Conservation (phyloP, 2,329 filamentous ascomycete species). For the Rutstroemia sp. region DNA sequence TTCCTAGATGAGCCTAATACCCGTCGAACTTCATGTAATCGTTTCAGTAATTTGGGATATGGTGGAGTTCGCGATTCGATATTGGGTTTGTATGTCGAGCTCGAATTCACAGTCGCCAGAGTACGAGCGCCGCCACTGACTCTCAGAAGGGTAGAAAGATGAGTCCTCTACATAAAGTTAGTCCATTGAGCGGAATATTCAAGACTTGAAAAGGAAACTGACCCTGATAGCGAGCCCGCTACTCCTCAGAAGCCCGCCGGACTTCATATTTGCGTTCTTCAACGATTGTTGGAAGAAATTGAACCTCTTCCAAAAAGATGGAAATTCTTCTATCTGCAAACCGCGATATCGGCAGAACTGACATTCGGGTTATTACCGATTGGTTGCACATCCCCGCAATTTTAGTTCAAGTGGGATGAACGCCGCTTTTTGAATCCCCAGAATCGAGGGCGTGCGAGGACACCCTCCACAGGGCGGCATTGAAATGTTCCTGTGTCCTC, state of each 20-base stretch:
- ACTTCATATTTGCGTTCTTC: constrained; percentile 21
- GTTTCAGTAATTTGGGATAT: constrained; percentile 73
- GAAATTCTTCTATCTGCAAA: constrained; percentile 4
- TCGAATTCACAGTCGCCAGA: constrained; percentile 25
- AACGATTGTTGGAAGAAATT: not conserved
- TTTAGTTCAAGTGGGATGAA: no score
- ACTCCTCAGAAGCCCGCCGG: constrained; percentile 25
- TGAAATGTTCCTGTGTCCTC: no score
- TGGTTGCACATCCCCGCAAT: not conserved
- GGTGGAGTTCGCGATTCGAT: constrained; percentile 47
- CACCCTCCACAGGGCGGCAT: no score
- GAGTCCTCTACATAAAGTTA: constrained; percentile 14
- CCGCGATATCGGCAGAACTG: constrained; percentile 7
- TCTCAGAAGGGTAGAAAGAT: constrained; percentile 12
- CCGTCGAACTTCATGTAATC: constrained; percentile 65
- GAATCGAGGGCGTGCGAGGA: no score
- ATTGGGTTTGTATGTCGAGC: constrained; percentile 21
- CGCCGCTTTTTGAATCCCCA: not conserved
- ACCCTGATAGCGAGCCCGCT: constrained; percentile 28
- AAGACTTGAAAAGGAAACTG: constrained; percentile 1
- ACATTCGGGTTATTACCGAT: constrained; percentile 1
- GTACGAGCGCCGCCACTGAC: constrained; percentile 17
- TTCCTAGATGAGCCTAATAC: constrained; percentile 56
- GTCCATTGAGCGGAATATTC: constrained; percentile 21
- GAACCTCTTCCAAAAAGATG: not conserved